Evolutionary conservation across 2,329 filamentous ascomycete genomes (phyloP), one percentile per base, ranked within the genome.

Genomic region (Akanthomyces dipterigenus): DNA sequence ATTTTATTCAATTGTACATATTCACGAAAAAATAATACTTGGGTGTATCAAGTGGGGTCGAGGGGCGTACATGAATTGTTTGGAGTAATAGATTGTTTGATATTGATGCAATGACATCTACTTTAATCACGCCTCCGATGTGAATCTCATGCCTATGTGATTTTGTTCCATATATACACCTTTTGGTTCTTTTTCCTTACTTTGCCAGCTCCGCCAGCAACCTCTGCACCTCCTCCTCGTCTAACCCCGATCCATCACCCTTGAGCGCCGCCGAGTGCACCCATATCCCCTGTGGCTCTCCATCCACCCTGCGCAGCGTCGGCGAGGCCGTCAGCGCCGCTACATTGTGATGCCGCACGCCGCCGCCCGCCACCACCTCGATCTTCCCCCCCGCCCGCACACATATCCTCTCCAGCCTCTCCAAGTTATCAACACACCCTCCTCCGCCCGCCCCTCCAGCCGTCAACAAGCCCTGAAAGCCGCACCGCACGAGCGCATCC

Each of bases 311-410:
- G 16, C 36, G 64, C 65, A n/a, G n/a, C n/a, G n/a, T n/a, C n/a
- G n/a, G n/a, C 24, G 60, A 64, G 9, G 63, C 63, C 5, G 69
- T 67, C 9, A 78, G 58, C 2, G 62, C 56, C 7, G 22, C 38
- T 8, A 78, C 68, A 61, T 80, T 82, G n/a, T 61, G 61, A 48
- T 70, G 74, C 48, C 80, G 73, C 20, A 83, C 73, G 1, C 82
- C 82, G 0, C 82, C 82, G 0, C 82, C 82, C 4, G 82, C 72
- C 16, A 85, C 75, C 50, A 85, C 69, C 67, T 84, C 76, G 1
- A 83, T 66, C 20, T 65, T 63, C 0, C 64, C 65, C 1, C 56
- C 65, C 1, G 70, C 69, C 24, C 62, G 66, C 2, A 62, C 56
- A 4, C 76, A 71, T 28, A 84, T 72, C 5, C 53, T 62, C 18